Percentiles rank a stretch among this genome's conserved stretches.
These are phyloP conservation scores for Acanthamoeba rhysodes DNA, from an alignment of 208 protist species.

Conservation along the genomic window DNA sequence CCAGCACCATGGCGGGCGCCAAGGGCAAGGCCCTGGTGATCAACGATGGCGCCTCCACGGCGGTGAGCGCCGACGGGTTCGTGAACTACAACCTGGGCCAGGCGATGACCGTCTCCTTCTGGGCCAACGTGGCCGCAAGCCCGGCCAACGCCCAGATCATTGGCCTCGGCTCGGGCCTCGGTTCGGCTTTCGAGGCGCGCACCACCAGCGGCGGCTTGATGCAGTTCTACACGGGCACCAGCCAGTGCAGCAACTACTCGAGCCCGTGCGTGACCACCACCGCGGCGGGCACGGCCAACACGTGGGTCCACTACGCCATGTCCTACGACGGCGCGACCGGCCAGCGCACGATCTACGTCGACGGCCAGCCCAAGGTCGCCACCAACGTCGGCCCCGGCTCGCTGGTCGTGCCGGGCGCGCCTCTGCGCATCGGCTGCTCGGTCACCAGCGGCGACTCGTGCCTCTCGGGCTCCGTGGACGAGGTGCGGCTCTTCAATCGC, in stretches of 20 bases:
- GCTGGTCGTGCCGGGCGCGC: constrained; percentile 12
- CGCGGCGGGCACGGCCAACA: background rate
- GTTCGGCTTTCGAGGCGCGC: constrained; percentile 62
- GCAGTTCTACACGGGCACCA: constrained; percentile 66
- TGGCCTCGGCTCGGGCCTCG: constrained; percentile 10
- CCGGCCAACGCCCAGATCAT: constrained; percentile 51
- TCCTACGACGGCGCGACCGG: background rate
- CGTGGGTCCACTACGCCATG: constrained; percentile 72
- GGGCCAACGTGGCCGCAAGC: constrained; percentile 11
- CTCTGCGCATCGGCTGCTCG: constrained; percentile 70
- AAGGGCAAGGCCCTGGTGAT: constrained; percentile 23
- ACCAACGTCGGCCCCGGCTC: constrained; percentile 11
- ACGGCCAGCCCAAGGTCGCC: background rate
- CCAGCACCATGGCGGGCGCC: background rate
- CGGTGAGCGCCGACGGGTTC: constrained; percentile 60
- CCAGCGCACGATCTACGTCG: constrained; percentile 48
- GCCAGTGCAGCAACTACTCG: constrained; percentile 9
- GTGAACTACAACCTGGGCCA: constrained; percentile 56
- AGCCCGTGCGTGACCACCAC: background rate
- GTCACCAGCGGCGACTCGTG: constrained; percentile 28
- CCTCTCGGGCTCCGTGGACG: constrained; percentile 37
- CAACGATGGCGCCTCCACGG: background rate
- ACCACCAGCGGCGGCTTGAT: background rate
- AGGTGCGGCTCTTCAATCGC: constrained; percentile 65
- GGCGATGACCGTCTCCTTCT: constrained; percentile 45